These are phyloP conservation scores for Verbena officinalis DNA, from an alignment of 257 asterid genomes.

Conservation along the genomic window DNA sequence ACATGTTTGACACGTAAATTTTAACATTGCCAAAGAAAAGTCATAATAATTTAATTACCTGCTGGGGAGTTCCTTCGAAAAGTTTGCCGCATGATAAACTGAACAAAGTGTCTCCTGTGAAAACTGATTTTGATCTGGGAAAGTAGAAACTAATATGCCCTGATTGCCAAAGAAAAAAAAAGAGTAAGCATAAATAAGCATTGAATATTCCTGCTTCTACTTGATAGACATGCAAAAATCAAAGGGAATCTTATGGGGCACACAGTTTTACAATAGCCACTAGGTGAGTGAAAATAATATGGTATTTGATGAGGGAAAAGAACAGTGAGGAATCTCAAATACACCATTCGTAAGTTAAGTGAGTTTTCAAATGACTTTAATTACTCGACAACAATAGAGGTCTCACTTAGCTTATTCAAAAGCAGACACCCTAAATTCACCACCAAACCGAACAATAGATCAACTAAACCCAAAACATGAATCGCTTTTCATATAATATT, in stretches of 20 bases:
- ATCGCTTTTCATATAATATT: constrained; percentile 10
- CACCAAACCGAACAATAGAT: constrained; percentile 8
- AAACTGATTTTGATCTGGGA: constrained; percentile 81
- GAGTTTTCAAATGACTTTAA: no score
- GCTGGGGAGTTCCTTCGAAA: constrained; percentile 89
- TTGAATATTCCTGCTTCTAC: constrained; percentile 2
- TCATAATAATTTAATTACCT: constrained; percentile 48
- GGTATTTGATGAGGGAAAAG: neutral
- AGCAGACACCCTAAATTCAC: neutral
- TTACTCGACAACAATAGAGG: no score
- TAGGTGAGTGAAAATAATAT: constrained; percentile 3
- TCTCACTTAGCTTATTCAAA: constrained; percentile 3
- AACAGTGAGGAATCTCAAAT: neutral
- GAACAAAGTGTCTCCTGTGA: constrained; percentile 94
- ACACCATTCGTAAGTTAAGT: no score
- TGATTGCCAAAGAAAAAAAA: constrained; percentile 37
- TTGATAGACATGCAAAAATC: constrained; percentile 15
- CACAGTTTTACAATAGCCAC: constrained; percentile 3
- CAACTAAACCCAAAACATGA: constrained; percentile 15
- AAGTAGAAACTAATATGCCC: constrained; percentile 92
- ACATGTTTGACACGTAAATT: constrained; percentile 1
- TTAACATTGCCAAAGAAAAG: constrained; percentile 13
- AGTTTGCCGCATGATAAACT: constrained; percentile 97
- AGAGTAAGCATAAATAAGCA: constrained; percentile 20
- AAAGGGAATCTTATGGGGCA: constrained; percentile 6